These are phyloP conservation scores for Camellia granthamiana DNA, from an alignment of 148 eudicot species.

Conservation along the genomic window DNA sequence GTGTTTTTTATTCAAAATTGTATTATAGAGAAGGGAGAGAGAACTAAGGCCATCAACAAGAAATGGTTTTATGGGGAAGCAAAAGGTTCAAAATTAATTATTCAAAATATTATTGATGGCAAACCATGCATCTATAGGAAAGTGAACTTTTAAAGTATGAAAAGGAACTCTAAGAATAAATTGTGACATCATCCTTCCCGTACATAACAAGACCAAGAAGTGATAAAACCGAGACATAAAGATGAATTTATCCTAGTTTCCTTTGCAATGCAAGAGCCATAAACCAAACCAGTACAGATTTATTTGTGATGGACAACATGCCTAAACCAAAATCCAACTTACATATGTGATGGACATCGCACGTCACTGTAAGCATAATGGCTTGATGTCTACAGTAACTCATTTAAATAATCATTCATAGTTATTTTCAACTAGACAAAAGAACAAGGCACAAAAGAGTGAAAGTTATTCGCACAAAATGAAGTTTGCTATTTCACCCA, in stretches of 20 bases:
- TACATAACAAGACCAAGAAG: background rate
- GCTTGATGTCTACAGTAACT: too few relatives aligned
- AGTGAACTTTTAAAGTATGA: background rate
- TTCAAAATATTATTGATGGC: background rate
- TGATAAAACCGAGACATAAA: background rate
- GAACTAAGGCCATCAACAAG: background rate
- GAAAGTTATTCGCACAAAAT: background rate
- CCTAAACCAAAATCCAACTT: background rate
- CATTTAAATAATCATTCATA: too few relatives aligned
- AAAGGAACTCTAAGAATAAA: background rate
- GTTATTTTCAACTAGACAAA: too few relatives aligned
- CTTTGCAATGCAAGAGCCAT: background rate
- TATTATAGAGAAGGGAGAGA: background rate
- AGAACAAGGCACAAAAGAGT: too few relatives aligned
- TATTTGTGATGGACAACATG: background rate
- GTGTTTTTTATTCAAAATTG: background rate
- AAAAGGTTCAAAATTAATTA: background rate
- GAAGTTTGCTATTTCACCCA: background rate
- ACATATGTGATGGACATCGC: too few relatives aligned
- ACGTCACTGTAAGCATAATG: too few relatives aligned
- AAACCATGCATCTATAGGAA: background rate
- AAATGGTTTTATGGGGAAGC: background rate
- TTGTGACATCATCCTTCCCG: background rate
- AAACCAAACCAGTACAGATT: background rate
- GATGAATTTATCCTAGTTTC: background rate